Conservation (phyloP, 805 yeast genomes). For the Metschnikowia arizonensis region DNA sequence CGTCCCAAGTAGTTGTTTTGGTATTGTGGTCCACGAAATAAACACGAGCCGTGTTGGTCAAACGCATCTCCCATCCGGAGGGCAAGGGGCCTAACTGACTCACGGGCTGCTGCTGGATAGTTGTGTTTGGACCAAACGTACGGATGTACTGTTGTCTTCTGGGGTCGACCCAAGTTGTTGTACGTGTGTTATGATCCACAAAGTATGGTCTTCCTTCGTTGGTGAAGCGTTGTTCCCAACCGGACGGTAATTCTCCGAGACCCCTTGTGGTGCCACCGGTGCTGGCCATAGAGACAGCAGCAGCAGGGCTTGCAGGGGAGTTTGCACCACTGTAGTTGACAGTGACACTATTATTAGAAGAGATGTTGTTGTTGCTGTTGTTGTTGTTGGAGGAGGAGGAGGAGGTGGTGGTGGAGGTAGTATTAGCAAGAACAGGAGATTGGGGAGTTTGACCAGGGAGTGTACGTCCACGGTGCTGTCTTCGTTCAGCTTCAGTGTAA, state of each 20-base stretch:
- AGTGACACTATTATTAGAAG: slow-evolving; percentile 44
- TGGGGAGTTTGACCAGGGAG: slow-evolving; percentile 61
- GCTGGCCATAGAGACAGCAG: slow-evolving; percentile 65
- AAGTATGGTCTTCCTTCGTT: slow-evolving; percentile 98
- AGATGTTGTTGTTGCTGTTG: too few species aligned
- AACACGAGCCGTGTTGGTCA: slow-evolving; percentile 97
- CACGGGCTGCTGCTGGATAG: slow-evolving; percentile 96
- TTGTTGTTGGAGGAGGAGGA: too few species aligned
- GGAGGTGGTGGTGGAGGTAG: slow-evolving; percentile 17
- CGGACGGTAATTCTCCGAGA: slow-evolving; percentile 93
- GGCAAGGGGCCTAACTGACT: slow-evolving; percentile 97
- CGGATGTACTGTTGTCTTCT: slow-evolving; percentile 97
- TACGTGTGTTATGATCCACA: slow-evolving; percentile 98
- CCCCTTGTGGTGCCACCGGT: slow-evolving; percentile 93
- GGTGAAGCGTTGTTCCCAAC: slow-evolving; percentile 98
- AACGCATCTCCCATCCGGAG: slow-evolving; percentile 99
- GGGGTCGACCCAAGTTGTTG: slow-evolving; percentile 99
- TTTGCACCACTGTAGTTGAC: slow-evolving; percentile 42
- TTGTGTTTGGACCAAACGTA: slow-evolving; percentile 84
- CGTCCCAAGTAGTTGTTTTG: slow-evolving; percentile 99
- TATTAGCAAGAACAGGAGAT: slow-evolving; percentile 26
- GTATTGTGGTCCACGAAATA: slow-evolving; percentile 99
- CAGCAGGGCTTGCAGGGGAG: slow-evolving; percentile 58
- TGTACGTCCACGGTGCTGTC: slow-evolving; percentile 86
- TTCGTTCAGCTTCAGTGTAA: slow-evolving; percentile 80